Percentiles rank a stretch among this genome's conserved stretches.
Evolutionary conservation across 2,329 filamentous ascomycete genomes (phyloP).

Genomic region (Knufia petricola): DNA sequence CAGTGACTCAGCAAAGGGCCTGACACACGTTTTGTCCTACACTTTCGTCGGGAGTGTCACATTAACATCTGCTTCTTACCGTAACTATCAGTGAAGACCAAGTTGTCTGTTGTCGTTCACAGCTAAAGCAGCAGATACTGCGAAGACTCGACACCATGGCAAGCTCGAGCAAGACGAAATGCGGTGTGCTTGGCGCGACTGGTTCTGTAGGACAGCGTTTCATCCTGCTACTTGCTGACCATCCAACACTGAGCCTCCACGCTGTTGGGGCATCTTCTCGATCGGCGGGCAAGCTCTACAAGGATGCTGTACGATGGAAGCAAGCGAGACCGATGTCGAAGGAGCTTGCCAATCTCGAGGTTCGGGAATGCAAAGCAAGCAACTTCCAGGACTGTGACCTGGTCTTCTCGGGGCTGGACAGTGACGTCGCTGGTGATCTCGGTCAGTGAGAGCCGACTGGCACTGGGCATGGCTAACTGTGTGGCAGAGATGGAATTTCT

Average conservation of each 20-base stretch:
- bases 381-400: conserved; percentile 86
- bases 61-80: too few relatives aligned
- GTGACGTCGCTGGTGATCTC: conserved; percentile 83
- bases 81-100: too few relatives aligned
- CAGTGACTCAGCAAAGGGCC: conserved; percentile 32
- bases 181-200: conserved; percentile 21
- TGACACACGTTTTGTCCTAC: conserved; percentile 40
- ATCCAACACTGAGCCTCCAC: conserved; percentile 77
- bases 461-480: conserved; percentile 5
- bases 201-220: conserved; percentile 94
- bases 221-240: conserved; percentile 78
- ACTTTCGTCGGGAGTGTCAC: too few relatives aligned
- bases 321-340: conserved; percentile 74
- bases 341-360: conserved; percentile 65
- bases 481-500: conserved; percentile 76
- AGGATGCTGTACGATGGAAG: conserved; percentile 92
- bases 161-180: conserved; percentile 15
- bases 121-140: conserved; percentile 38
- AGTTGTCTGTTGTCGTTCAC: too few relatives aligned
- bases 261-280: conserved; percentile 82
- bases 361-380: conserved; percentile 72
- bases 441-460: conserved; percentile 47
- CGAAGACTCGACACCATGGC: neutral
- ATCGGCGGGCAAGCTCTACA: conserved; percentile 88
- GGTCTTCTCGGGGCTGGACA: conserved; percentile 85